These are phyloP conservation scores for Pythium myriotylum DNA, from an alignment of 352 stramenopile species.

Conservation along the genomic window DNA sequence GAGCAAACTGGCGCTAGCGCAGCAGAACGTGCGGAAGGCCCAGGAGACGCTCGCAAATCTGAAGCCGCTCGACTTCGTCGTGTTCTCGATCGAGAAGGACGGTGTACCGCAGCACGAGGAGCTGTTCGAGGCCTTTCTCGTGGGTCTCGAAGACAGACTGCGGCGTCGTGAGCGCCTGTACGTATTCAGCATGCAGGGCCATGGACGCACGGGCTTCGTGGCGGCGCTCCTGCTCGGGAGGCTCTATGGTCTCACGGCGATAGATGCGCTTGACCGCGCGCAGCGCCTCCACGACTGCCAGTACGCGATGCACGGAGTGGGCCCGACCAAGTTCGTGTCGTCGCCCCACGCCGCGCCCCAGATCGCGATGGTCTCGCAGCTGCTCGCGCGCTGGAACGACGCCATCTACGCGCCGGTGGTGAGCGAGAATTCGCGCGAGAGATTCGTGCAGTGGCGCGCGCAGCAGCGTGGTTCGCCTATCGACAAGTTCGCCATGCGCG, in stretches of 20 bases:
- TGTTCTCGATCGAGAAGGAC: slow-evolving; percentile 59
- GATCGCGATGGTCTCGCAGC: slow-evolving; percentile 43
- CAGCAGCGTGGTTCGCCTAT: slow-evolving; percentile 58
- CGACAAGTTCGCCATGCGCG: slow-evolving; percentile 41
- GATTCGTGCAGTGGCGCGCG: slow-evolving; percentile 42
- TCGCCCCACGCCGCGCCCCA: slow-evolving; percentile 58
- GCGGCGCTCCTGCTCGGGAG: slow-evolving; percentile 67
- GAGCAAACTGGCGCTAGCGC: slow-evolving; percentile 50
- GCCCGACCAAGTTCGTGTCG: slow-evolving; percentile 39
- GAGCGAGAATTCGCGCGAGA: slow-evolving; percentile 43
- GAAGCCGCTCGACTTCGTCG: slow-evolving; percentile 47
- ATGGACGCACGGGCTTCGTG: slow-evolving; percentile 70
- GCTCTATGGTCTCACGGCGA: slow-evolving; percentile 62
- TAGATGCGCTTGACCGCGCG: slow-evolving; percentile 60
- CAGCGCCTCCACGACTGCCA: slow-evolving; percentile 77
- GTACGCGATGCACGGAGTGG: slow-evolving; percentile 31
- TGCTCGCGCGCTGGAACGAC: slow-evolving; percentile 53
- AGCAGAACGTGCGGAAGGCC: slow-evolving; percentile 50
- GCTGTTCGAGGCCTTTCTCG: slow-evolving; percentile 35
- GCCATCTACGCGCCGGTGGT: slow-evolving; percentile 66
- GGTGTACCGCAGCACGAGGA: slow-evolving; percentile 26
- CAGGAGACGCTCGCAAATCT: slow-evolving; percentile 34
- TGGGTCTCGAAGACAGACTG: slow-evolving; percentile 48
- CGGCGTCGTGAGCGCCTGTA: slow-evolving; percentile 63
- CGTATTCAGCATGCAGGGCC: slow-evolving; percentile 73